Base-by-base conservation (phyloP, 306 rosid species). In the Vigna hirtella region DNA sequence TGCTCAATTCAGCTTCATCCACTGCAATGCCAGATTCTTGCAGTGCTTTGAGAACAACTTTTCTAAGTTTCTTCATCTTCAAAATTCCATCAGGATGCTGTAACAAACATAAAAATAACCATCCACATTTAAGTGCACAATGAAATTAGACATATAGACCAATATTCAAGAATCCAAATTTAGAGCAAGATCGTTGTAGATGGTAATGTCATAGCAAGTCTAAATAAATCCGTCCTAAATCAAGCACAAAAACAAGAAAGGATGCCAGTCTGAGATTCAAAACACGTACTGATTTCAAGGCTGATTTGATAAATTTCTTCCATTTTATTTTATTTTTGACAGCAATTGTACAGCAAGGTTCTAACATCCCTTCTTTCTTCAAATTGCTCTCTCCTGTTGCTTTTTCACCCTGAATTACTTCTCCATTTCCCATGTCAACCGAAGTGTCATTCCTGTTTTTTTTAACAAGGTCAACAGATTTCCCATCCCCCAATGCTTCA, bases 21-120 rank as follows among this genome's bases (percentile, higher is more conserved):
- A 83, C 89, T 72, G 72, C 82, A 63, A 85, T 64, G 53, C 93
- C 93, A 45, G 93, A 92, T 70, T 92, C 96, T 38, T 62, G 89
- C 67, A 95, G 50, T 61, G 86, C 91, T 80, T 87, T 83, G 78
- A 83, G 64, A 50, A 89, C 90, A 76, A 45, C 83, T 87, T 89
- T 95, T 78, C 81, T 85, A 72, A 95, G 82, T 70, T 89, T 95
- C 80, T 84, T 89, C 86, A 91, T 82, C 89, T 95, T 95, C 83
- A 95, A 80, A 50, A 49, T 82, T 74, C 93, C 97, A 15, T 91
- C 93, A 52, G 96, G 90, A 55, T 84, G 89, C 98, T 95, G 90
- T 70, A 74, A 73, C 83, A 58, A 77, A 8, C 66, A 79, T 24
- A 58, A 75, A 83, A 38, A 78, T 24, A 67, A 49, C 72, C 28